Evolutionary conservation across 805 yeast species (phyloP), one percentile per base, ranked within the genome.

Genomic region (Tetrapisispora nanseiensis): DNA sequence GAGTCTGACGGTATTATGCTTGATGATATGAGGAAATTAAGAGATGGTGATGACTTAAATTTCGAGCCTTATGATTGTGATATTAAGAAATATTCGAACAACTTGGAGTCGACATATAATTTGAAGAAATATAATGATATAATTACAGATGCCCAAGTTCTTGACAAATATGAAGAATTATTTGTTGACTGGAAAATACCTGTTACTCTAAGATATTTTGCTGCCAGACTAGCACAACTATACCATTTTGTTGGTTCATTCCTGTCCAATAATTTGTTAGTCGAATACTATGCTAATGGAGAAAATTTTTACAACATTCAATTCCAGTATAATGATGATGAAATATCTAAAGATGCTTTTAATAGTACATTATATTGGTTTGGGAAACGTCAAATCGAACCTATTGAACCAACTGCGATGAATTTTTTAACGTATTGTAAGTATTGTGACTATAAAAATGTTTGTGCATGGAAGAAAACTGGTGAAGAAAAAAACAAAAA

Each of bases 161-260:
- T 44, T 20, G 57, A 35, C 46, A 59, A 37, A 23, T 52, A 62
- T 27, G 33, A 43, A 2, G 57, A 59, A 2, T 61, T 72, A 18
- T 55, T 70, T 18, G 48, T 36, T 10, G 43, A 52, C 2, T 81
- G 87, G 87, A 52, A 59, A 37, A 62, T 41, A 2, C 76, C 83
- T 1, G 67, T 78, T 16, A 80, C 87, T 0, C 55, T 77, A 18
- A 57, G 76, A 40, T 74, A 74, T 47, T 66, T 82, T 44, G 74
- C 82, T 0, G 71, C 74, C 1, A 63, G 86, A 42, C 52, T 72
- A 9, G 66, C 78, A 1, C 81, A 78, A 48, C 46, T 74, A 19
- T 55, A 62, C 37, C 31, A 43, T 11, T 32, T 30, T 12, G 29
- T 55, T 4, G 48, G 54, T 1, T 56, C 62, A 9, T 55, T 71